Conservation (phyloP, 805 yeast genomes). For the Candida verbasci region DNA sequence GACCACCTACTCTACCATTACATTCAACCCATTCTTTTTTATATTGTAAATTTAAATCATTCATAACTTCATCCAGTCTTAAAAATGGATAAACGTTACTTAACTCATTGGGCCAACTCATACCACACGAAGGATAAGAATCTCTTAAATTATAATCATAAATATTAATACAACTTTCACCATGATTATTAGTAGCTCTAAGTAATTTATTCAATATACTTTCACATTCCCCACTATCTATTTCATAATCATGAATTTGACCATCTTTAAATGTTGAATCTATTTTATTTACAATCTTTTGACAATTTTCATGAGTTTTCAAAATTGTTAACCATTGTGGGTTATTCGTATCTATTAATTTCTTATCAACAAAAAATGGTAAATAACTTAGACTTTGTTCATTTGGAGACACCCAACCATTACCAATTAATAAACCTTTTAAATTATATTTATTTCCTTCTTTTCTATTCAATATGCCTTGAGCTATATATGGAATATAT, state of each 20-base stretch:
- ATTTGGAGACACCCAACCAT: slow-evolving; percentile 92
- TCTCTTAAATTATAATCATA: slow-evolving; percentile 75
- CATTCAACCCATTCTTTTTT: slow-evolving; percentile 74
- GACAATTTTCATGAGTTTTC: slow-evolving; percentile 55
- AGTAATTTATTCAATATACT: slow-evolving; percentile 38
- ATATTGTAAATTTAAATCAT: slow-evolving; percentile 46
- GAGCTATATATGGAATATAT: slow-evolving; percentile 84
- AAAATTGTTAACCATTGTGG: slow-evolving; percentile 39
- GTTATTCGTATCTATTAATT: slow-evolving; percentile 44
- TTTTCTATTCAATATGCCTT: slow-evolving; percentile 51
- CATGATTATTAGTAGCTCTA: slow-evolving; percentile 22
- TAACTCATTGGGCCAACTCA: slow-evolving; percentile 82
- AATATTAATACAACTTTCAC: slow-evolving; percentile 68
- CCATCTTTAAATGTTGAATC: slow-evolving; percentile 15
- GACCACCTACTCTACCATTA: slow-evolving; percentile 49
- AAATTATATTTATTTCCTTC: slow-evolving; percentile 36
- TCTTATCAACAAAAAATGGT: slow-evolving; percentile 62
- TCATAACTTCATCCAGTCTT: slow-evolving; percentile 39
- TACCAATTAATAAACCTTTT: slow-evolving; percentile 74
- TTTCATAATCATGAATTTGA: slow-evolving; percentile 16
- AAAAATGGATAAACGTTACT: slow-evolving; percentile 48
- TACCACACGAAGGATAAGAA: slow-evolving; percentile 80
- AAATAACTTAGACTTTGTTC: slow-evolving; percentile 76
- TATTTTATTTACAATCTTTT: slow-evolving; percentile 40
- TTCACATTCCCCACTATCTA: slow-evolving; percentile 42